phyloP scores from a whole-genome alignment of 306 rosid species.

The Cicer cuneatum region DNA sequence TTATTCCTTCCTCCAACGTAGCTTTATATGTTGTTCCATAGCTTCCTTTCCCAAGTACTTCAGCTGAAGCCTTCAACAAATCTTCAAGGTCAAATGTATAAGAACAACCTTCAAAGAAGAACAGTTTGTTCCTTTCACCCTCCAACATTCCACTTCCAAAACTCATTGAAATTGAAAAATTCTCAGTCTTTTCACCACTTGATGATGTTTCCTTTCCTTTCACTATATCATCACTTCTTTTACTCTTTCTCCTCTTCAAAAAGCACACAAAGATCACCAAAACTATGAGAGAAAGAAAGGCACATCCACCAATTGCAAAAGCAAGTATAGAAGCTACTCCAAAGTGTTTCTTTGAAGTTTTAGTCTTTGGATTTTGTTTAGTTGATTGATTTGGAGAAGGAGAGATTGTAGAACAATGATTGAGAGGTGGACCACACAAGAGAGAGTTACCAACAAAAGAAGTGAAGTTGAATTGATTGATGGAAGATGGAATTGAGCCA shows the following conservation, averaged over 20 bases:
- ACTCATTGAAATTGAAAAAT: constrained; percentile 50
- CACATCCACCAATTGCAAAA: constrained; percentile 54
- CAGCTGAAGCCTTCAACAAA: constrained; percentile 77
- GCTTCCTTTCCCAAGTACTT: constrained; percentile 81
- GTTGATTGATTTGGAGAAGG: constrained; percentile 49
- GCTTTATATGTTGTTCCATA: constrained; percentile 76
- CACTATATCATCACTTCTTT: constrained; percentile 41
- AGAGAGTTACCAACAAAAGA: constrained; percentile 67
- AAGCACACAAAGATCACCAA: constrained; percentile 45
- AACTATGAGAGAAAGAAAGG: constrained; percentile 50
- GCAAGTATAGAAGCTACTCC: constrained; percentile 56
- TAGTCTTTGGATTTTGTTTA: constrained; percentile 31
- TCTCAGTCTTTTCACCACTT: constrained; percentile 53
- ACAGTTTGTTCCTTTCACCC: constrained; percentile 71
- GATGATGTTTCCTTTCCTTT: constrained; percentile 51
- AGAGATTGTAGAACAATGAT: constrained; percentile 51
- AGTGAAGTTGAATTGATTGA: constrained; percentile 51
- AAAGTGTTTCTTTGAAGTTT: constrained; percentile 46
- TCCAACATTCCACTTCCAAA: constrained; percentile 73
- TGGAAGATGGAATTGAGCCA: constrained; percentile 67
- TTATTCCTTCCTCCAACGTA: constrained; percentile 67
- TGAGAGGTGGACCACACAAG: constrained; percentile 70
- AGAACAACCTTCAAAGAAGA: constrained; percentile 69
- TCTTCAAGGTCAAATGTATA: constrained; percentile 72
- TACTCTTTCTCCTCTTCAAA: constrained; percentile 45